These are phyloP conservation scores for Kodamaea kakaduensis DNA, from an alignment of 805 yeast species.

Conservation along the genomic window DNA sequence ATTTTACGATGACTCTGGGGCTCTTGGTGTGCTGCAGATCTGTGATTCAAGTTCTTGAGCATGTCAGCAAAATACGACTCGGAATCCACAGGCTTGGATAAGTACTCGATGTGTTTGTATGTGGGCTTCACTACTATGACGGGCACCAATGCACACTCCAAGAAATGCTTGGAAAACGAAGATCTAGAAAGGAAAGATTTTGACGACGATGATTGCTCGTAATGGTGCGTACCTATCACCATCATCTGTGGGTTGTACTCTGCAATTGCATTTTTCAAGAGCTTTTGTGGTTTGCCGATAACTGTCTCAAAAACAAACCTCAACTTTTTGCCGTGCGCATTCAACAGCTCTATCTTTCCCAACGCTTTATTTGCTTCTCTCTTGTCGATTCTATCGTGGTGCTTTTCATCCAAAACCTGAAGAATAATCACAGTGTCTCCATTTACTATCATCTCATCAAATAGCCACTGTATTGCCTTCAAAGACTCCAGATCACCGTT, in stretches of 20 bases:
- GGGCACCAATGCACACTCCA: conserved; percentile 43
- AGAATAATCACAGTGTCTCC: conserved; percentile 42
- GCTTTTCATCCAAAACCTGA: conserved; percentile 39
- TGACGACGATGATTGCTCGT: conserved; percentile 18
- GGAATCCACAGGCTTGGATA: conserved; percentile 29
- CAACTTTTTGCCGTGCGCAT: conserved; percentile 33
- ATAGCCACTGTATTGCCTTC: conserved; percentile 41
- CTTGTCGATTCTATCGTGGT: conserved; percentile 25
- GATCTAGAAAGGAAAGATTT: conserved; percentile 29
- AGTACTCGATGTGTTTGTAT: conserved; percentile 28
- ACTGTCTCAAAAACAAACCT: conserved; percentile 39
- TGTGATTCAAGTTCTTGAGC: conserved; percentile 25
- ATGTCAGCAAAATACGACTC: conserved; percentile 35
- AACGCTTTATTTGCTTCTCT: conserved; percentile 25
- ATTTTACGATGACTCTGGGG: conserved; percentile 2
- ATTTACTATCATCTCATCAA: conserved; percentile 40
- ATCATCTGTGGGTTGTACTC: conserved; percentile 45
- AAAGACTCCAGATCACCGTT: conserved; percentile 35
- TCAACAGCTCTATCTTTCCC: conserved; percentile 30
- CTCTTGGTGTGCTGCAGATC: not conserved
- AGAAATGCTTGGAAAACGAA: conserved; percentile 36
- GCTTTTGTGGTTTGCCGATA: conserved; percentile 39
- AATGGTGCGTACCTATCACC: conserved; percentile 41
- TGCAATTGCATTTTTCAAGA: conserved; percentile 35
- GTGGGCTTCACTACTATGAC: conserved; percentile 41